phyloP scores from a whole-genome alignment of 163 green algal species.

The Scenedesmus sp. region DNA sequence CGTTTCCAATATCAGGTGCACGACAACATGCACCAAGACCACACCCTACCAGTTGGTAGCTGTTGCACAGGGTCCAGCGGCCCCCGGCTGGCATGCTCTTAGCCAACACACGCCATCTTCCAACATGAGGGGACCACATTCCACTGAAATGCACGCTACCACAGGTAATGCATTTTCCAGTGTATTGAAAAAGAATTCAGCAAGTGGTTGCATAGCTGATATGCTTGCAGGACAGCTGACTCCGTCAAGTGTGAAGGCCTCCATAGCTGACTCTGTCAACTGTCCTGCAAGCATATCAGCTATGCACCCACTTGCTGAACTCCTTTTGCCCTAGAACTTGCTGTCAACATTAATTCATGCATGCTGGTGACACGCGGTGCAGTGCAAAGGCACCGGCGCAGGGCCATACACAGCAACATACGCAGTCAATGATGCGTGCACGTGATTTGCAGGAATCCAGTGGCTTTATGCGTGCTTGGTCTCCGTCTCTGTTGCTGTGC shows the following conservation, averaged over 20 bases:
- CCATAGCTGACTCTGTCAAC: not conserved
- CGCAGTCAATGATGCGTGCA: too few species aligned
- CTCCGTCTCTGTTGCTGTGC: not conserved
- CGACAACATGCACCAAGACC: not conserved
- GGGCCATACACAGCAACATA: too few species aligned
- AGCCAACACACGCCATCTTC: constrained; percentile 14
- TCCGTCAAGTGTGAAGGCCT: too few species aligned
- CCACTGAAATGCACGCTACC: not conserved
- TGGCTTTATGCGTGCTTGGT: not conserved
- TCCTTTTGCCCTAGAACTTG: too few species aligned
- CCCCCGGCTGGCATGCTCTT: not conserved
- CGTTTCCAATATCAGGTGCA: not conserved
- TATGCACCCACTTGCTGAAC: too few species aligned
- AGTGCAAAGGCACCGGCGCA: too few species aligned
- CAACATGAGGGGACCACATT: not conserved
- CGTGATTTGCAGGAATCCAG: too few species aligned
- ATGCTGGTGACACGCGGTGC: too few species aligned
- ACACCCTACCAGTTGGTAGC: not conserved
- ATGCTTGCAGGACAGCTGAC: not conserved
- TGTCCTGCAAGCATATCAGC: too few species aligned
- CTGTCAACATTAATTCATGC: too few species aligned
- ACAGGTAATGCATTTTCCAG: not conserved
- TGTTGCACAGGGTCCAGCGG: not conserved
- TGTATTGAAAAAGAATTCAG: too few species aligned
- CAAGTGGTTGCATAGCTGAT: not conserved